Base-by-base conservation (phyloP, 345 rosid genomes). In the Brassica nigra region DNA sequence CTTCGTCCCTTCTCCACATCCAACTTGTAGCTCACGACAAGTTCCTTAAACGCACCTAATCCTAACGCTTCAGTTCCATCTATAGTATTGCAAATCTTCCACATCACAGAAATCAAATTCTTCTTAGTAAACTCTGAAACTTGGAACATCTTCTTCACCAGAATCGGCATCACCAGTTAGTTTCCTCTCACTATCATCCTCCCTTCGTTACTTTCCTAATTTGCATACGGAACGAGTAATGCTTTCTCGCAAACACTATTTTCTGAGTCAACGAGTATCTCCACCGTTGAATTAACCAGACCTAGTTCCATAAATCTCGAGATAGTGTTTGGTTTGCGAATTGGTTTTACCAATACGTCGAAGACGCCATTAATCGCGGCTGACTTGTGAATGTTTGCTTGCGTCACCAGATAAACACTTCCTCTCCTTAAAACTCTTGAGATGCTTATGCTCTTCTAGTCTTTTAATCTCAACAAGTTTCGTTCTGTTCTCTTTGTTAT, bases 391-490 rank as follows among this genome's bases (percentile, higher is more conserved):
- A 61, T 73, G 73, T 82, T 82, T 37, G 63, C 70, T 30, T 78
- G 23, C 73, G 62, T 89, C 88, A 2, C 78, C 63, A 0, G 87
- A 81, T 73, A 86, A 72, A 39, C 89, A 42, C 81, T 94, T 97
- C 75, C 86, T 85, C 89, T 88, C 90, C 90, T 89, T 94, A 78
- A 94, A 72, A 83, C 90, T 95, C 90, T 95, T 95, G 82, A 95
- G 73, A 80, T 83, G 91, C 87, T 90, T 94, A 82, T 91, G 28
- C 80, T 94, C 97, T 77, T 91, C 97, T 79, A 86, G 72, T 83
- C 90, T 87, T 87, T 90, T 92, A 77, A 83, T 68, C 85, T 88
- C 94, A 1, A 83, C 94, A 29, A 73, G 71, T 85, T 76, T 88
- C 88, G 86, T 71, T 66, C 95, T 87, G 79, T 87, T 94, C 81